phyloP scores from a whole-genome alignment of 225 moss, liverwort and hornwort genomes.

The Antitrichia curtipendula region DNA sequence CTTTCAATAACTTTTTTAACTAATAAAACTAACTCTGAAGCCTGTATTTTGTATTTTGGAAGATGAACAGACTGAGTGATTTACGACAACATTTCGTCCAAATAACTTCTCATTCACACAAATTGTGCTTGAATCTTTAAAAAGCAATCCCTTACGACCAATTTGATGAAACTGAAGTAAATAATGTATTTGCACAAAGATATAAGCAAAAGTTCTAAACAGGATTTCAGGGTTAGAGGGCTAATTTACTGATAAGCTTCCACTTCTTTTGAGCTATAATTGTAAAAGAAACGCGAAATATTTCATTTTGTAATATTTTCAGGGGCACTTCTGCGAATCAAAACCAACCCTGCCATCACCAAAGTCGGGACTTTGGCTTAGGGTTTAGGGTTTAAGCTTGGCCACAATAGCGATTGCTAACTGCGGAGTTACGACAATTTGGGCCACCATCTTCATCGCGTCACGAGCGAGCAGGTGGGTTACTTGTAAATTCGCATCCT shows the following conservation, averaged over 20 bases:
- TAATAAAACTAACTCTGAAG: not conserved
- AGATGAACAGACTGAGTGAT: not conserved
- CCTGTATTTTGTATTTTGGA: accelerated
- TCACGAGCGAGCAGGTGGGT: not conserved
- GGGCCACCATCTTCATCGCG: not conserved
- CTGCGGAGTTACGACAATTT: not conserved
- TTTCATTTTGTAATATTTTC: not conserved
- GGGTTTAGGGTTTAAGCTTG: not conserved
- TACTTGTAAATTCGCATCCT: not conserved
- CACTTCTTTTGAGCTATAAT: not conserved
- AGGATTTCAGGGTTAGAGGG: not conserved
- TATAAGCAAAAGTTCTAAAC: not conserved
- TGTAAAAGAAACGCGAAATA: not conserved
- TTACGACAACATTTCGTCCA: not conserved
- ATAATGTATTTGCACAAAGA: not conserved
- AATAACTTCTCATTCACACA: not conserved
- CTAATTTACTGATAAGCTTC: not conserved
- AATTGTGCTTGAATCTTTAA: not conserved
- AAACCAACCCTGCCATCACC: not conserved
- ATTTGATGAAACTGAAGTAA: not conserved
- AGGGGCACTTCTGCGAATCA: not conserved
- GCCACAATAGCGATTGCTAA: no score
- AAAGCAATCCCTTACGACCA: not conserved
- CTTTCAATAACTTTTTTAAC: not conserved
- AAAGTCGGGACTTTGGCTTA: not conserved